Base-by-base conservation (phyloP, 2,329 filamentous ascomycete species). In the Alternaria gaisen region DNA sequence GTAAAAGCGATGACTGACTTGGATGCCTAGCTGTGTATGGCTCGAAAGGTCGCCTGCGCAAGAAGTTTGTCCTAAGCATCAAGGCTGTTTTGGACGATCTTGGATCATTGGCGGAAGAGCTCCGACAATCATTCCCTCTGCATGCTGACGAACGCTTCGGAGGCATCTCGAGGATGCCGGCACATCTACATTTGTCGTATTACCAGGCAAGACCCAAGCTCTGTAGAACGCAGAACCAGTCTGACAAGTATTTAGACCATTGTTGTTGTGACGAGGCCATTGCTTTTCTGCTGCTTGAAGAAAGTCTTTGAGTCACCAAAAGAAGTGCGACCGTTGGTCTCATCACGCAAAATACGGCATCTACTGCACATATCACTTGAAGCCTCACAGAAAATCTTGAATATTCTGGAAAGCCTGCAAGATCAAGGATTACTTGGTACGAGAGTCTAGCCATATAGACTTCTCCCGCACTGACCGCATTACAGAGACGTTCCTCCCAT, bases 401-500 rank as follows among this genome's bases (percentile, higher is more conserved):
- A 58, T 26, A 72, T 85, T 24, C 78, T 85, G 2, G 75, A 76
- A 54, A 79, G 76, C 38, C 71, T 85, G 24, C 79, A 82, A 64
- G 73, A 75, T 12, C 83, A 85, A 64, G 80, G 79, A 7, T 75
- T 85, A 18, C 74, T 85, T 2, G 83, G 83, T 85, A 73, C 66
- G 8, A 46, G 10, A 5, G 20, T 14, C 11, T 26, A 5, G 16
- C 11, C 3, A 20, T 48, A 10, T 3, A 43, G 7, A 18, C 1
- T 10, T 55, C 59, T 24, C 28, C 22, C 46, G 58, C 38, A 30
- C 64, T 66, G 42, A 53, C 18, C 0, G 4, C 4, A 10, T n/a
- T 3, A 9, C 14, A 84, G 83, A 84, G 69, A 81, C 79, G 0
- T 85, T 85, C 59, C 77, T 85, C 0, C 81, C 82, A 0, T 83